Evolutionary conservation across 192 early-diverging fungal genomes (phyloP), one percentile per base, ranked within the genome.

Genomic region (Entrophospora sp.): DNA sequence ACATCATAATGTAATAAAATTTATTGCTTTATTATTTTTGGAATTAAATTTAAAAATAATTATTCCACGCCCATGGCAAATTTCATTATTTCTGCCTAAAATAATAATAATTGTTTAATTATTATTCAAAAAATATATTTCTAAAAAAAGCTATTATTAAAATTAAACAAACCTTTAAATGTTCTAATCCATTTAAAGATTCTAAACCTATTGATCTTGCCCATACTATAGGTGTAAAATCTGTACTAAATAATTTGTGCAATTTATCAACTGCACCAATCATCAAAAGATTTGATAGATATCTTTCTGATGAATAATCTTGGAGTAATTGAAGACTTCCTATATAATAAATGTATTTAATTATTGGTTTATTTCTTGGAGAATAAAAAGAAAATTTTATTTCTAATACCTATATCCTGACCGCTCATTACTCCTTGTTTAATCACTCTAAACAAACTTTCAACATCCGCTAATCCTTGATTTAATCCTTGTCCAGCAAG

Each of bases 401-500:
- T 25, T 5, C 25, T 22, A 71, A 48, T 73, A 84, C 86, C 95
- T 43, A 95, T 81, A 69, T 98, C 94, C 52, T 87, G 81, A 20
- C 96, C 96, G 0, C 80, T 80, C 4, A 68, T 61, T 14, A 86
- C 69, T 1, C 87, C 92, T 20, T 80, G 70, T 44, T 79, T 79
- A 27, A 98, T 69, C 5, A 87, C 75, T 18, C 75, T 67, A 0
- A 82, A 71, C 18, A 98, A 73, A 37, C 80, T 76, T 67, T 88
- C 80, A 0, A 90, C 90, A 73, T 98, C 96, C 14, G 84, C 79
- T 4, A 98, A 69, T 2, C 95, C 96, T 72, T 96, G 83, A 74
- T 98, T 98, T 27, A 98, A 76, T 10, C 96, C 96, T 76, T 96
- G 96, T 5, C 96, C 96, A 8, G 94, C 96, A 60, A 97, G 80